Percentiles rank a stretch among this genome's conserved stretches.
phyloP scores from a whole-genome alignment of 768 basidiomycete genomes.

The Mrakia blollopis region DNA sequence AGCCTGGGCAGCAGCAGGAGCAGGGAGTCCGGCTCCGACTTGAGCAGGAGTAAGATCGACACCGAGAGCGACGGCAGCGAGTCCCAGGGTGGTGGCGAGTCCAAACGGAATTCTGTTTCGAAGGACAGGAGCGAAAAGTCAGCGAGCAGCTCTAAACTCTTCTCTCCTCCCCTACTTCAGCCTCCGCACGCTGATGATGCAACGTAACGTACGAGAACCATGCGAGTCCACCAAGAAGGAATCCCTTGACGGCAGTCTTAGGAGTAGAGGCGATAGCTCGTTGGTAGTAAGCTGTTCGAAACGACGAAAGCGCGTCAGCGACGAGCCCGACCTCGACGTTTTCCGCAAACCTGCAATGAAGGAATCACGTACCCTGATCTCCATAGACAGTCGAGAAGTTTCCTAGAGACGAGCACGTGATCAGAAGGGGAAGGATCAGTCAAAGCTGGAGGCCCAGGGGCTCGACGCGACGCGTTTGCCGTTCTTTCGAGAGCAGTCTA shows the following conservation, averaged over 20 bases:
- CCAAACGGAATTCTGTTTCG: slow-evolving; percentile 79
- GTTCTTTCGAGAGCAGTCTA: too few species aligned
- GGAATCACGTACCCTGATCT: slow-evolving; percentile 32
- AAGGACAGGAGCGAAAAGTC: too few species aligned
- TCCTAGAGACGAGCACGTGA: slow-evolving; percentile 48
- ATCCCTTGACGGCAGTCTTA: slow-evolving; percentile 78
- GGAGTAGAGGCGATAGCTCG: slow-evolving; percentile 77
- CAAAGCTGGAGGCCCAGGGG: too few species aligned
- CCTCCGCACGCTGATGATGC: too few species aligned
- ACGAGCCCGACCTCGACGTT: slow-evolving; percentile 33
- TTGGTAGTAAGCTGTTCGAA: slow-evolving; percentile 71
- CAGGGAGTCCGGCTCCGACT: slow-evolving; percentile 76
- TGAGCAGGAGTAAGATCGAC: slow-evolving; percentile 55
- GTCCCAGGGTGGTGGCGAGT: slow-evolving; percentile 79
- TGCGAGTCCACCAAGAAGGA: slow-evolving; percentile 77
- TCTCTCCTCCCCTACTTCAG: too few species aligned
- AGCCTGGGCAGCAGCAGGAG: slow-evolving; percentile 75
- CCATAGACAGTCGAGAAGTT: slow-evolving; percentile 55
- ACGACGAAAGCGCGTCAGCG: slow-evolving; percentile 32
- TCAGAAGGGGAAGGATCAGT: too few species aligned
- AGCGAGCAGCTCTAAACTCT: too few species aligned
- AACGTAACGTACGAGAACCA: slow-evolving; percentile 89
- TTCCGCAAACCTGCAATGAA: slow-evolving; percentile 65
- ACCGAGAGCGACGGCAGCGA: slow-evolving; percentile 76
- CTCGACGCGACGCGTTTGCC: too few species aligned